Evolutionary conservation across 768 basidiomycete genomes (phyloP), one percentile per base, ranked within the genome.

Genomic region (Leccinum pellstonianum): DNA sequence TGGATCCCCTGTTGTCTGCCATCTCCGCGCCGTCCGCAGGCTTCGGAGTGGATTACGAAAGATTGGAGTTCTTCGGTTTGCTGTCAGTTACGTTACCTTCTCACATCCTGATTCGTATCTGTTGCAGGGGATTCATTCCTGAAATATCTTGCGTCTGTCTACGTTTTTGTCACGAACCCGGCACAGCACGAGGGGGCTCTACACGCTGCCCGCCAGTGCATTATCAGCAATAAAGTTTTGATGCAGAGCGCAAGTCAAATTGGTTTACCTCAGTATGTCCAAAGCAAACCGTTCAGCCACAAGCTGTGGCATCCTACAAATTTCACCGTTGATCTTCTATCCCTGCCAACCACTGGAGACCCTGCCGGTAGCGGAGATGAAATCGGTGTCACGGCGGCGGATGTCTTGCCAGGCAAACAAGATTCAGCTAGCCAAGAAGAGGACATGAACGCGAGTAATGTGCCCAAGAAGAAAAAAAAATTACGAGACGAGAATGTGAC

Each of bases 11-110:
- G 43, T 80, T 85, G 52, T 76, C 80, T 41, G 90, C 93, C 10
- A 77, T 92, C 43, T 86, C 85, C 61, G 77, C 91, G 0, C 87
- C 89, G 8, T 85, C 90, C 9, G 85, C 85, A 35, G 82, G 83
- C 31, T 79, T 83, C 51, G 90, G 89, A 63, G 80, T 80, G 60
- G 82, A 95, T 75, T 95, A 95, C 72, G 91, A 95, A 74, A 85
- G 93, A 37, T 75, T 93, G 50, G 93, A 94, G 70, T 78, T 93
- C 53, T 80, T 94, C 15, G 93, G 91, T 92, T 65, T 59, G 77
- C 56, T 47, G 62, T 61, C 43, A 47, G 27, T 58, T 47, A 50
- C 27, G 54, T 57, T 33, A 55, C 41, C 53, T 23, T 61, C 48
- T 29, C 64, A 86, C 23, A 14, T 25, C 38, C 50, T 56, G 38